A percentile compares a stretch with the other conserved stretches of the same genome.
phyloP scores from a whole-genome alignment of 495 filamentous ascomycete genomes.

The Penicillium verhagenii region DNA sequence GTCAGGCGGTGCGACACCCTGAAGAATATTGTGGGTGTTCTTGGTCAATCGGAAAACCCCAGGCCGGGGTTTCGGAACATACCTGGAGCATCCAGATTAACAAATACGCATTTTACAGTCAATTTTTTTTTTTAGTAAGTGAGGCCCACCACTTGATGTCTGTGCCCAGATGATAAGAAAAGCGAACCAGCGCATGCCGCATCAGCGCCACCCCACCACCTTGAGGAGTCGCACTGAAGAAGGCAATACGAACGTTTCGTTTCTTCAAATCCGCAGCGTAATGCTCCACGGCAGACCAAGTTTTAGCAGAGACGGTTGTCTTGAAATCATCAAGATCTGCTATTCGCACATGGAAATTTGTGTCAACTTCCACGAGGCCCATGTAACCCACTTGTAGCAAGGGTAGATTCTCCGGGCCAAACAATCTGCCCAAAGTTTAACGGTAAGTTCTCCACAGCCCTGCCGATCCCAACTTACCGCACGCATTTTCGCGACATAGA shows the following conservation, averaged over 20 bases:
- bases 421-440: constrained; percentile 53
- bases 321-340: constrained; percentile 62
- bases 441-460: not conserved
- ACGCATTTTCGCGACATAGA: constrained; percentile 82
- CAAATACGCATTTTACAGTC: not conserved
- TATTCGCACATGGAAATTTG: constrained; percentile 59
- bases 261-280: constrained; percentile 67
- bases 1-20: constrained; percentile 68
- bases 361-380: constrained; percentile 75
- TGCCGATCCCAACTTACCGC: constrained; percentile 44
- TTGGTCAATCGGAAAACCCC: constrained; percentile 87
- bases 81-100: constrained; percentile 37
- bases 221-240: constrained; percentile 84
- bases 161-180: constrained; percentile 65
- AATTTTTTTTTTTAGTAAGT: not conserved
- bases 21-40: constrained; percentile 89
- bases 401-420: constrained; percentile 72
- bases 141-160: constrained; percentile 69
- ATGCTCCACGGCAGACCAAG: constrained; percentile 68
- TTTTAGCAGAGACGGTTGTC: constrained; percentile 56
- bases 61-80: constrained; percentile 80
- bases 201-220: constrained; percentile 88
- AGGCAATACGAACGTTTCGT: constrained; percentile 69
- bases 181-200: constrained; percentile 79
- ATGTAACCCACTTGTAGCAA: constrained; percentile 72